Conservation (phyloP, 768 basidiomycete genomes). For the Steccherinum ochraceum region DNA sequence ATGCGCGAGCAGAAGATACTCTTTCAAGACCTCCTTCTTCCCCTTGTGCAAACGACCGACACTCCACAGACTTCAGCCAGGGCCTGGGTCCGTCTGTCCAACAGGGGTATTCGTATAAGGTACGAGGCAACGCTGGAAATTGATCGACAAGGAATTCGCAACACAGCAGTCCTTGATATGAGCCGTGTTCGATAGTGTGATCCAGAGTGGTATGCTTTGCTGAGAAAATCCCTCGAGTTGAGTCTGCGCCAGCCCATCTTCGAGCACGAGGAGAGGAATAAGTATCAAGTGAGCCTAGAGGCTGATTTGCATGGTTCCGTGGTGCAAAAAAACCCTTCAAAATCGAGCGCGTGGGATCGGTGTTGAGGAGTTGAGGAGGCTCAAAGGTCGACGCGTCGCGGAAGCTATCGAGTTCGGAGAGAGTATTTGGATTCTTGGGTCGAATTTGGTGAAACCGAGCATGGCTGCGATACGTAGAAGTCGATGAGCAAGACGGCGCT, state of each 20-base stretch:
- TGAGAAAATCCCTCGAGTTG: constrained; percentile 48
- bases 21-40: constrained; percentile 48
- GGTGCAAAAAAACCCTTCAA: constrained; percentile 62
- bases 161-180: constrained; percentile 58
- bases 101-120: constrained; percentile 27
- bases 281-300: neutral
- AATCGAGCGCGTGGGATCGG: constrained; percentile 74
- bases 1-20: no score
- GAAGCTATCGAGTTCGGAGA: constrained; percentile 22
- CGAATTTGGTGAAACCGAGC: constrained; percentile 13
- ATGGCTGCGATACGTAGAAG: constrained; percentile 7
- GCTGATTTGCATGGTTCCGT: constrained; percentile 15
- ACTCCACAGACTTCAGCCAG: constrained; percentile 84
- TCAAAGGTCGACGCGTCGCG: constrained; percentile 50
- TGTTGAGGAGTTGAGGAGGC: constrained; percentile 54
- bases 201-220: constrained; percentile 30
- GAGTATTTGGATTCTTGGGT: constrained; percentile 1
- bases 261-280: constrained; percentile 8
- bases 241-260: constrained; percentile 38
- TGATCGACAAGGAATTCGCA: constrained; percentile 81
- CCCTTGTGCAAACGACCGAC: constrained; percentile 59
- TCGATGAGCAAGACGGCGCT: no score
- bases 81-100: constrained; percentile 53
- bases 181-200: constrained; percentile 21
- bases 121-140: constrained; percentile 94